A percentile compares a stretch with the other conserved stretches of the same genome.
Evolutionary conservation across 2,329 filamentous ascomycete species (phyloP).

Genomic region (Teratosphaeriaceae sp.): DNA sequence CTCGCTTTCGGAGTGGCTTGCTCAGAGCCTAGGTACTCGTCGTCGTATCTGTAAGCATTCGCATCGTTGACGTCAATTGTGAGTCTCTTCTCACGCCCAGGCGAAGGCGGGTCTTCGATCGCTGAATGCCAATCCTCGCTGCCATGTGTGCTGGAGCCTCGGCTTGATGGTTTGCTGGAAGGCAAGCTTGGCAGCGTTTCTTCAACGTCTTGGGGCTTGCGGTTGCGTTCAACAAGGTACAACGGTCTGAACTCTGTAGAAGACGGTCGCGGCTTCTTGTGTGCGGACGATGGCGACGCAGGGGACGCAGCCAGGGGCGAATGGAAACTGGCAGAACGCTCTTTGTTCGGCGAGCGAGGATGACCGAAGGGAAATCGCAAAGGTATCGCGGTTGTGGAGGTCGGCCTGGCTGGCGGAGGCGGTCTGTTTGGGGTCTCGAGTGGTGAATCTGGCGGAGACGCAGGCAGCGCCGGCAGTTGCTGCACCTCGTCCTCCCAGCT

Average conservation of each 20-base stretch:
- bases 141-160: conserved; percentile 31
- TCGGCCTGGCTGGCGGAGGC: conserved; percentile 8
- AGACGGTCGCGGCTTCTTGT: conserved; percentile 17
- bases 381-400: conserved; percentile 30
- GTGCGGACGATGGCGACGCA: conserved; percentile 16
- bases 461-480: not conserved
- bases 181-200: conserved; percentile 47
- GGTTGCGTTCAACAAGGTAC: conserved; percentile 67
- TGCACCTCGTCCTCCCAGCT: not conserved
- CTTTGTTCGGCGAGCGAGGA: conserved; percentile 21
- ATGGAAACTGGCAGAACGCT: conserved; percentile 27
- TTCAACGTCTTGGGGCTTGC: conserved; percentile 38
- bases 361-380: conserved; percentile 28
- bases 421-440: conserved; percentile 5
- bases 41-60: conserved; percentile 14
- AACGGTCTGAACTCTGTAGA: conserved; percentile 66
- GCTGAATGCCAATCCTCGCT: conserved; percentile 42
- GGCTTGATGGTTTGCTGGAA: conserved; percentile 38
- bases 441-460: not conserved
- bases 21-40: conserved; percentile 53
- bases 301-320: conserved; percentile 14
- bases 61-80: conserved; percentile 21
- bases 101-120: conserved; percentile 28
- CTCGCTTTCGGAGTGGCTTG: conserved; percentile 64
- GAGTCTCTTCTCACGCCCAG: conserved; percentile 11